phyloP scores from a whole-genome alignment of 1,284 basidiomycete species.

The Earliella scabrosa region DNA sequence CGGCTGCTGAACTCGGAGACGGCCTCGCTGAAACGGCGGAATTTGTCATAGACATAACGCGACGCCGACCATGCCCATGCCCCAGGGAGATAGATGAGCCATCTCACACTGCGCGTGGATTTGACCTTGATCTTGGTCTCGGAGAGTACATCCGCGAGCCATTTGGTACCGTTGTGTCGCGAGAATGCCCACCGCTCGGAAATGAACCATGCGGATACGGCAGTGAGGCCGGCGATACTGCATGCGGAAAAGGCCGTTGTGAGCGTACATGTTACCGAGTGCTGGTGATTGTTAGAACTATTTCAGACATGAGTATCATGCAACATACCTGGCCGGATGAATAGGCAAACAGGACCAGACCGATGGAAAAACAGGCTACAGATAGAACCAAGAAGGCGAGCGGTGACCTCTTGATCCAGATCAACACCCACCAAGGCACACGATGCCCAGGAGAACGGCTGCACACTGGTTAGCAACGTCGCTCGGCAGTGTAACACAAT shows the following conservation, averaged over 20 bases:
- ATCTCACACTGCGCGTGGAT: conserved; percentile 42
- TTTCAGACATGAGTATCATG: too few relatives aligned
- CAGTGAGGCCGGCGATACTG: conserved; percentile 74
- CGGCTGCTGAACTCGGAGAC: conserved; percentile 24
- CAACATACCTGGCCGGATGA: conserved; percentile 58
- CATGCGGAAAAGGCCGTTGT: conserved; percentile 76
- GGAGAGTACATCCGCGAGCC: conserved; percentile 70
- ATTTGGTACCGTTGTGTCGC: conserved; percentile 72
- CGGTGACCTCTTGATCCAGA: conserved; percentile 81
- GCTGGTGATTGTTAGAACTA: conserved; percentile 46
- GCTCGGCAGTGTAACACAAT: conserved; percentile 16
- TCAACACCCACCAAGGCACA: conserved; percentile 81
- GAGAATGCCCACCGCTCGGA: conserved; percentile 75
- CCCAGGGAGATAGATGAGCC: conserved; percentile 34
- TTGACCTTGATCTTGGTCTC: conserved; percentile 34
- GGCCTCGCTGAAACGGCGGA: conserved; percentile 24
- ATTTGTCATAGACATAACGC: conserved; percentile 26
- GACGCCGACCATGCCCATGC: conserved; percentile 26
- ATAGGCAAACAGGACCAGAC: conserved; percentile 69
- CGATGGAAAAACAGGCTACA: conserved; percentile 73
- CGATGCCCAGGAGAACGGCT: conserved; percentile 63
- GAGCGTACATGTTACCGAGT: conserved; percentile 62
- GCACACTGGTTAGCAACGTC: not conserved
- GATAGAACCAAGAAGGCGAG: conserved; percentile 75
- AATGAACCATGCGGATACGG: conserved; percentile 79